Conservation (phyloP, 1,139 yeast genomes). For the Kodamaea ohmeri region DNA sequence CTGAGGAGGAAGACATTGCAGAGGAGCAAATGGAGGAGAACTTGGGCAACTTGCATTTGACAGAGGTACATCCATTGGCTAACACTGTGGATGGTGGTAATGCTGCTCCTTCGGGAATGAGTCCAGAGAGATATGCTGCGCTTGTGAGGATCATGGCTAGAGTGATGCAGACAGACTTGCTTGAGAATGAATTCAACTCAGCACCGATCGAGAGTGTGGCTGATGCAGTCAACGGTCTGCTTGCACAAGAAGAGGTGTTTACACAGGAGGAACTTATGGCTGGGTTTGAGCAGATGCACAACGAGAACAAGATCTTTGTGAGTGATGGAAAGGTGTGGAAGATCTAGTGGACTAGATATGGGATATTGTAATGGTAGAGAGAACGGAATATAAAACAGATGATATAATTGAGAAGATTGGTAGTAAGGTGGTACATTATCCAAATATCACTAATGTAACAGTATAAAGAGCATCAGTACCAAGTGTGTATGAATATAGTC, state of each 20-base stretch:
- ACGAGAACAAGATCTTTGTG: constrained; percentile 56
- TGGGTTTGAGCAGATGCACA: constrained; percentile 52
- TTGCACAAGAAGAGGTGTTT: constrained; percentile 64
- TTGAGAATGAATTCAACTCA: constrained; percentile 42
- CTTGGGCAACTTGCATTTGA: constrained; percentile 26
- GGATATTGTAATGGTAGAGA: constrained; percentile 9
- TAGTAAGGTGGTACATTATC: too few species aligned
- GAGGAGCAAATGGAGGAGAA: constrained; percentile 26
- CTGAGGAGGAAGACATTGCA: constrained; percentile 16
- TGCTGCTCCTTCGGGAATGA: constrained; percentile 29
- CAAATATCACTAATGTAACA: too few species aligned
- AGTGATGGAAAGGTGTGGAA: constrained; percentile 65
- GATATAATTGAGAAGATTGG: too few species aligned
- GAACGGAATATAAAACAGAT: too few species aligned
- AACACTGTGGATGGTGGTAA: constrained; percentile 17
- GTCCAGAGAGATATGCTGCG: constrained; percentile 47
- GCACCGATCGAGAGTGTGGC: constrained; percentile 46
- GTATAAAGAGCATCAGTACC: too few species aligned
- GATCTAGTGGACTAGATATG: constrained; percentile 34
- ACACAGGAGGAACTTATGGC: constrained; percentile 48
- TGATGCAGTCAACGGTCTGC: constrained; percentile 46
- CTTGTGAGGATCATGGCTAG: constrained; percentile 48
- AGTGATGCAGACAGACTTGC: constrained; percentile 45
- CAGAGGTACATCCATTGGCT: constrained; percentile 27
- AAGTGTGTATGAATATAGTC: too few species aligned